Evolutionary conservation across 768 basidiomycete genomes (phyloP), one percentile per base, ranked within the genome.

Genomic region (Vararia minispora): DNA sequence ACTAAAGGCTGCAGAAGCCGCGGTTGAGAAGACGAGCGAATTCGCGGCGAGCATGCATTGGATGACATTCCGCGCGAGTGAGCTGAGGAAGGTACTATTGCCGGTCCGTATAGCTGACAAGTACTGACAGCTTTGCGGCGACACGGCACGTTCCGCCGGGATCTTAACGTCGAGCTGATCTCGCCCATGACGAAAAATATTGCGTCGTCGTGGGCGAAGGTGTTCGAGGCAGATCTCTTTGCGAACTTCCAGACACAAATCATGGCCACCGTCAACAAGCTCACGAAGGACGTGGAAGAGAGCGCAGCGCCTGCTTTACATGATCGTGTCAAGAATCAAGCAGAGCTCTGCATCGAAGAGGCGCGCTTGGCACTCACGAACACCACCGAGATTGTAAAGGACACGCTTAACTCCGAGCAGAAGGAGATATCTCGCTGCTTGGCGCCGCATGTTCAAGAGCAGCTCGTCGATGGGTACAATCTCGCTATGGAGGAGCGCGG

Each of bases 161-260:
- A 76, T 47, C 58, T 78, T n/a, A 79, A 77, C 44, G 63, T 68
- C 3, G 74, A 77, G 43, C 54, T 79, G 1, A 57, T 71, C 25
- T 63, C 62, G 14, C 76, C 76, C 2, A 72, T 79, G 53, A 76
- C 74, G 1, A 62, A 62, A 28, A 69, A 68, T 43, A 75, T 79
- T 33, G 75, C 75, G 3, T 59, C 59, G 40, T 67, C 69, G 6
- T 79, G 75, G 76, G 60, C 65, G 13, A 61, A 68, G 48, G 60
- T 76, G n/a, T 78, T 77, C 42, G 74, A 78, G 50, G 61, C 67
- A 0, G 71, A 77, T 46, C 55, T 77, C 8, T 74, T 78, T 47
- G 58, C 54, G 1, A 50, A 62, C 6, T 70, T 78, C 41, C 66
- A 73, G 43, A 39, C 48, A 5, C 55, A 59, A 2, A 60, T 63